These are phyloP conservation scores for Cladosporium sp. DNA, from an alignment of 2,329 filamentous ascomycete genomes.

Conservation along the genomic window DNA sequence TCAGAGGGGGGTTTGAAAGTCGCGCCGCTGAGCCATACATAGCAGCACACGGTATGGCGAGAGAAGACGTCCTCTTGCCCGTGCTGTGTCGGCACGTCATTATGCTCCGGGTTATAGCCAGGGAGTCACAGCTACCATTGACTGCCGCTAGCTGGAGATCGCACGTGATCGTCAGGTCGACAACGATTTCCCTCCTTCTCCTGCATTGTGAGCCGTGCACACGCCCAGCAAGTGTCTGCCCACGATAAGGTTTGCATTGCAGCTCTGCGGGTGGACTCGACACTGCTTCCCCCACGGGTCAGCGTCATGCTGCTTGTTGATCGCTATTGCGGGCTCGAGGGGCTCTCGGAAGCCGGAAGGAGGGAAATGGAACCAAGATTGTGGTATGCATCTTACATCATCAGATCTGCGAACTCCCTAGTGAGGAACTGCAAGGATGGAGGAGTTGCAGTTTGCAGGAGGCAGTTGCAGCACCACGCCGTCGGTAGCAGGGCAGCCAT, in stretches of 20 bases:
- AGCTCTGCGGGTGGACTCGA: constrained; percentile 1
- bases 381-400: not conserved
- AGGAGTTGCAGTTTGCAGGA: not conserved
- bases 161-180: constrained; percentile 9
- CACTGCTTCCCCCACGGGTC: constrained; percentile 16
- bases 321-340: not conserved
- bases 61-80: not conserved
- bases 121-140: not conserved
- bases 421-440: not conserved
- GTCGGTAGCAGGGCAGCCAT: not conserved
- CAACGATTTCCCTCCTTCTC: not conserved
- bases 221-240: not conserved
- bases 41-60: not conserved
- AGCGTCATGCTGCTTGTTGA: constrained; percentile 18
- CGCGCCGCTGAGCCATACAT: not conserved
- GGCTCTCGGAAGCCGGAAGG: not conserved
- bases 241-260: constrained; percentile 8
- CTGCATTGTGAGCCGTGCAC: not conserved
- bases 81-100: not conserved
- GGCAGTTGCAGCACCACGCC: not conserved
- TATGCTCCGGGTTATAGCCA: not conserved
- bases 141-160: not conserved
- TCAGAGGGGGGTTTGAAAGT: not conserved
- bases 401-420: not conserved
- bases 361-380: not conserved